Conservation (phyloP, 139 green algal species). For the Nannochloris sp. region DNA sequence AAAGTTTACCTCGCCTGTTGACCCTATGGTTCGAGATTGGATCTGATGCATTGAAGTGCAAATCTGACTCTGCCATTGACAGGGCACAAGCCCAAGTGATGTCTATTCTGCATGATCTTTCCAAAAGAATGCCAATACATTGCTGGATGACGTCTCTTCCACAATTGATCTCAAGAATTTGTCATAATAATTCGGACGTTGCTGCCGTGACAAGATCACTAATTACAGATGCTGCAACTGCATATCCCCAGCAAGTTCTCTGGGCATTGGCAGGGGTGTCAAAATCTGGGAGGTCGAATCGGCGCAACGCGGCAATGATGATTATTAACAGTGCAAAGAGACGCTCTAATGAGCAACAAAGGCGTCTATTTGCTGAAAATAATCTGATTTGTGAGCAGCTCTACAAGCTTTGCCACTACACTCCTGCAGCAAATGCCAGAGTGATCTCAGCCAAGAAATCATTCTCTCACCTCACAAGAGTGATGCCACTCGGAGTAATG, state of each 20-base stretch:
- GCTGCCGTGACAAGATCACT: constrained; percentile 39
- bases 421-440: constrained; percentile 3
- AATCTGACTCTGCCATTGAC: neutral
- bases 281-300: constrained; percentile 49
- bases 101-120: constrained; percentile 30
- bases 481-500: constrained; percentile 67
- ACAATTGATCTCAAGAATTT: constrained; percentile 88
- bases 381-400: constrained; percentile 61
- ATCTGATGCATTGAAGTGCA: neutral
- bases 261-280: constrained; percentile 68
- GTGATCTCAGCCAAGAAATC: constrained; percentile 24
- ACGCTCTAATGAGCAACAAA: constrained; percentile 1
- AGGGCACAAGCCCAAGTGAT: constrained; percentile 13
- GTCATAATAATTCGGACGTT: constrained; percentile 66
- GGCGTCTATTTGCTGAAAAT: constrained; percentile 33
- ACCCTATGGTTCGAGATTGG: constrained; percentile 93
- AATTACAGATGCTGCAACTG: constrained; percentile 25
- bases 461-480: constrained; percentile 27
- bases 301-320: constrained; percentile 33
- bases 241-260: constrained; percentile 58
- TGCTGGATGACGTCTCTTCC: constrained; percentile 78
- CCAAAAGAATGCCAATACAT: constrained; percentile 50
- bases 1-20: constrained; percentile 82
- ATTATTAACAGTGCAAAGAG: constrained; percentile 21
- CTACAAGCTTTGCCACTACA: constrained; percentile 55